Conservation (phyloP, 129 eudicot species). For the Oenanthe sinensis region DNA sequence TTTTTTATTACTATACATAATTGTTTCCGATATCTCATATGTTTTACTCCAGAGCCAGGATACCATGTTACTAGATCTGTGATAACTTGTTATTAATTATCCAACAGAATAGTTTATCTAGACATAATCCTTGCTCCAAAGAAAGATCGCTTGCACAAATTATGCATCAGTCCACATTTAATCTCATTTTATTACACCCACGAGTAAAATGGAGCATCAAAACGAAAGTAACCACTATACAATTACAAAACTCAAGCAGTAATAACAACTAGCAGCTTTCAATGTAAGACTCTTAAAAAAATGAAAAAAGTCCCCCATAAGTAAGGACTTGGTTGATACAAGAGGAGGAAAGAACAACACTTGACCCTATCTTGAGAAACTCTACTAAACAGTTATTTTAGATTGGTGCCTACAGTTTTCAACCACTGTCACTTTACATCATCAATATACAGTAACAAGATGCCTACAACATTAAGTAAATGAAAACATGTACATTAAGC, state of each 20-base stretch:
- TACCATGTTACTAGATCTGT: too few relatives aligned
- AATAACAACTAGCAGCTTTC: not conserved
- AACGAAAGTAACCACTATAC: not conserved
- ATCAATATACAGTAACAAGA: not conserved
- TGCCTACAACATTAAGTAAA: not conserved
- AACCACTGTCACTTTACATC: not conserved
- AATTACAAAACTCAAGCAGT: not conserved
- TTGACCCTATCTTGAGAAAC: not conserved
- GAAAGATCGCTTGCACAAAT: not conserved
- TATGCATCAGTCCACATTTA: not conserved
- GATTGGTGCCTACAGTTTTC: not conserved
- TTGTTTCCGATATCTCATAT: too few relatives aligned
- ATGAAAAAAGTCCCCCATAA: not conserved
- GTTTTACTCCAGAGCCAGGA: not conserved
- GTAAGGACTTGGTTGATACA: not conserved
- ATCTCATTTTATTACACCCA: not conserved
- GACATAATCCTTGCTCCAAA: not conserved
- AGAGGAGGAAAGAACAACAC: not conserved
- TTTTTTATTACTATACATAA: too few relatives aligned
- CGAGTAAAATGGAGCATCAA: not conserved
- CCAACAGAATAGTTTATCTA: too few relatives aligned
- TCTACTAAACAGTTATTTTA: not conserved
- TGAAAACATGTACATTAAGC: not conserved
- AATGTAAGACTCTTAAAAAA: not conserved
- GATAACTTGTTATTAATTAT: too few relatives aligned